Base-by-base conservation (phyloP, 306 rosid genomes). In the Arachis hypogaea region DNA sequence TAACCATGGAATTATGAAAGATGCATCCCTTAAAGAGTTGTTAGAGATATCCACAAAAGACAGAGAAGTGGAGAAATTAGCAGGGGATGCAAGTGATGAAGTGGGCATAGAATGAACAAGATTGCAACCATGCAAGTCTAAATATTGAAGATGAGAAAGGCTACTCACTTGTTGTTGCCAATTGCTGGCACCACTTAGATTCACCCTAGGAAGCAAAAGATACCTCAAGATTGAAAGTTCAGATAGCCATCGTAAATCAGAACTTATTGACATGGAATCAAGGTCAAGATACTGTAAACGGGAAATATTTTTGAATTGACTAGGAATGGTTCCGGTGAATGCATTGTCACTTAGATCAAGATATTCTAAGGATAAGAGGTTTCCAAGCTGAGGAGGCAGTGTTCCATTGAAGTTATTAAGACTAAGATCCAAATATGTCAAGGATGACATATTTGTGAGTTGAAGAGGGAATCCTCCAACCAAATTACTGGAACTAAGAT, bases 231-330 rank as follows among this genome's bases (percentile, higher is more conserved):
- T 63, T 7, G 62, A 38, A 10, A 71, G 61, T 59, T 41, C 16
- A 41, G 63, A 29, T 1, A 61, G 22, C 76, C 76, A 77, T 4
- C 61, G 22, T 50, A 69, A 43, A 63, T 40, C 36, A n/a, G 51
- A 41, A 3, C 2, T 63, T 46, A 63, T 14, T 3, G 36, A 1
- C 28, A 9, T 5, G 4, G 2, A 0, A 0, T 5, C 1, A 0
- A 77, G 59, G 29, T 50, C n/a, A 22, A 77, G 57, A 77, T 6
- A 40, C 5, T 28, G 30, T 64, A 69, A 52, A 11, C 8, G 5
- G 0, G 71, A 18, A n/a, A 68, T 58, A 36, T 69, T 69, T n/a
- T 63, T 7, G 28, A 69, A 51, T 2, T 49, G 38, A 1, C 10
- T 3, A 6, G 80, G 50, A 38, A 80, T 68, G 0, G 49, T 22